Base-by-base conservation (phyloP, 2,329 filamentous ascomycete species). In the Exophiala spinifera region DNA sequence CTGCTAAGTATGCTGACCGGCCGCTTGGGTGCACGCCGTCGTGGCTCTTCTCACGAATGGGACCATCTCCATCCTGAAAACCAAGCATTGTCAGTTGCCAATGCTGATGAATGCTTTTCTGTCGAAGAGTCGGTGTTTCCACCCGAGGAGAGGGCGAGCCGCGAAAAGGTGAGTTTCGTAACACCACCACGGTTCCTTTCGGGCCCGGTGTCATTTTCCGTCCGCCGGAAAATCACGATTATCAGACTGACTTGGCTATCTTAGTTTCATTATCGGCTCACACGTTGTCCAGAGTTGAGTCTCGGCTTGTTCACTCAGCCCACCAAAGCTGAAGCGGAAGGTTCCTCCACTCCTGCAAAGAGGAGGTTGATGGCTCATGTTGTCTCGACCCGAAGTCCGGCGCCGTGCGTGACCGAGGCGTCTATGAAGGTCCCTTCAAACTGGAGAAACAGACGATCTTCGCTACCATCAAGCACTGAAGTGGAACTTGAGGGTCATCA, bases 251-350 rank as follows among this genome's bases (percentile, higher is more conserved):
- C 36, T 6, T 6, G 14, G 36, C 1, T 21, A 23, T 10, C 25
- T 36, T 66, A 92, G 88, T 83, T 94, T 65, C 74, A 80, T 53
- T 95, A 95, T 71, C 87, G 89, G 57, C 80, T 95, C 21, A 81
- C 79, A 21, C 79, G 77, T 65, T 91, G 87, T 68, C 85, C 87
- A 36, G 87, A 91, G 66, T 80, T 96, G 51, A 87, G 83, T 68
- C 76, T 91, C 49, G 91, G 91, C 23, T 73, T 96, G 51, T 96
- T 92, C 75, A 88, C 87, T 66, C 77, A 65, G 68, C 79, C 65
- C 73, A 79, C 66, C 65, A 75, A 62, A 71, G 80, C 49, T 73
- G 79, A 58, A 87, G 84, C 56, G 69, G 80, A 62, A 69, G 75
- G 61, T 72, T 83, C 61, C 73, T 76, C 61, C 7, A 52, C 39